Evolutionary conservation across 164 flowering plant genomes (phyloP), one percentile per base, ranked within the genome.

Genomic region (Santalum album): DNA sequence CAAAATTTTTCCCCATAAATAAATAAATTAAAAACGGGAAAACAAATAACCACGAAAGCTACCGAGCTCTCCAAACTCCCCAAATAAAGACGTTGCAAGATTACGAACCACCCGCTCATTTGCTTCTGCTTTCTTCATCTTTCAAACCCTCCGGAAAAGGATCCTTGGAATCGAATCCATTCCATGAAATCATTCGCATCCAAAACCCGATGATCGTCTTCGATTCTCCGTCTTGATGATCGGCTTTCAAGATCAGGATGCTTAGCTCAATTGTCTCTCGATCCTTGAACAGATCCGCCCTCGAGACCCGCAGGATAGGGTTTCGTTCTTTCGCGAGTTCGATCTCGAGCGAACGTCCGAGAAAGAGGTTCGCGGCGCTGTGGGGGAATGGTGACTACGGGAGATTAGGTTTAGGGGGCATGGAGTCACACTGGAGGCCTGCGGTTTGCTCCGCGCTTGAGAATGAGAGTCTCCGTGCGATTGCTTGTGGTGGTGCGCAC

Each of bases 341-440:
- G 61, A 16, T 56, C 25, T 64, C 65, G 40, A 39, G 29, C 18
- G 18, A 51, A 35, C n/a, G 24, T 16, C 10, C 50, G 29, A 55
- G 70, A 24, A 69, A 54, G 64, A 66, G 72, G 56, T 70, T 84
- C 23, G 98, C 78, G 2, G 98, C 94, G 26, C 58, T 86, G 49
- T 88, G 96, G 98, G 96, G 96, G 1, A 91, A 89, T 51, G 98
- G 96, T 0, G 98, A 91, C 66, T 76, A 55, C 46, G 96, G 99
- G 21, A 75, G 99, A 55, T 68, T 92, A 53, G 99, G 99, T 1
- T 63, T 83, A 12, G 84, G 97, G 1, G 61, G 51, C 42, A 62
- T 85, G 68, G 66, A 80, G 27, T 88, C 95, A 19, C 82, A 74
- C 27, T 88, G 83, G 94, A 66, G 54, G 49, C 97, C 99, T 20